Evolutionary conservation across 78 protist species (phyloP), one percentile per base, ranked within the genome.

Genomic region (Tieghemostelium lacteum): DNA sequence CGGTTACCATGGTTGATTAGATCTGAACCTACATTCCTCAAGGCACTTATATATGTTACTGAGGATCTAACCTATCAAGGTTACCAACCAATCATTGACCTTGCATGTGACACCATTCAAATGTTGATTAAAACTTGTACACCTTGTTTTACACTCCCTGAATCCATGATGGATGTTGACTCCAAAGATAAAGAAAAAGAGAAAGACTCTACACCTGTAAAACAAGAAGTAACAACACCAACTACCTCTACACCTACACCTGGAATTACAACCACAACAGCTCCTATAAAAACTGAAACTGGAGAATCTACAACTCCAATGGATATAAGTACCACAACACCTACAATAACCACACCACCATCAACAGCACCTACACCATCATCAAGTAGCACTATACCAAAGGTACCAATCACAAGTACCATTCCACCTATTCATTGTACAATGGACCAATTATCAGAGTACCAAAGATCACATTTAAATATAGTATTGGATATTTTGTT

Each of bases 1-100:
- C 70, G 91, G 16, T 57, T 45, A 26, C 16, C 72, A 20, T 77
- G 95, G 92, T 60, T 94, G 16, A 24, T 17, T 0, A 31, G 17
- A 14, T 37, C 20, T 42, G 85, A 96, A 78, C n/a, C 54, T 20
- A 37, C 22, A 2, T 1, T 94, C 3, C 40, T 93, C n/a, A 40
- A 73, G 33, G 95, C 96, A 26, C 63, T 96, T 55, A 39, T 96
- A n/a, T 71, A 69, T 39, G 74, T 95, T 36, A 42, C 87, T 58
- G 77, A 76, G 55, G 96, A 92, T 85, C 22, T 91, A 12, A 5
- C 89, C 5, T 70, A 74, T 26, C 73, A 76, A 19, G 73, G 87
- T 12, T 71, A 85, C 49, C 88, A 71, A 34, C 45, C 76, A 65
- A 71, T 64, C 19, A 58, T 94, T 3, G 95, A 78, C 39, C 57